phyloP scores from a whole-genome alignment of 2,329 filamentous ascomycete species.

The Paecilomyces fulvus region DNA sequence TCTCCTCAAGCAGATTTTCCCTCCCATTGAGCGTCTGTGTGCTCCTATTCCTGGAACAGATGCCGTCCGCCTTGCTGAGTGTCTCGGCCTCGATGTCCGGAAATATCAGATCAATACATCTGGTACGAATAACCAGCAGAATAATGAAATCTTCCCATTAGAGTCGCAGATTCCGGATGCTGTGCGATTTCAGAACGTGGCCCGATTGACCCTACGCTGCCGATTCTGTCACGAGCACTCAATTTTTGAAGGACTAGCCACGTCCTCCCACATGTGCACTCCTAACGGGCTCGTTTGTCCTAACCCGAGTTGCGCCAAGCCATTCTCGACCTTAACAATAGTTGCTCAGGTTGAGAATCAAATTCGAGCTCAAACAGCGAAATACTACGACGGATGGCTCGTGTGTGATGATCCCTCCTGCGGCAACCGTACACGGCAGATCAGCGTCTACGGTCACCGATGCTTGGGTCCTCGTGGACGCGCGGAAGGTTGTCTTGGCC shows the following conservation, averaged over 20 bases:
- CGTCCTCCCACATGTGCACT: constrained; percentile 52
- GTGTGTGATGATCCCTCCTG: constrained; percentile 85
- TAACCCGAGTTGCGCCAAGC: constrained; percentile 51
- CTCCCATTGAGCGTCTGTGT: constrained; percentile 93
- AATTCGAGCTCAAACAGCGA: constrained; percentile 66
- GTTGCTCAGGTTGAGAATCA: constrained; percentile 82
- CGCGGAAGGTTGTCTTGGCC: constrained; percentile 72
- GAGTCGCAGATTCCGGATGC: constrained; percentile 92
- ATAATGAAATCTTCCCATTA: constrained; percentile 74
- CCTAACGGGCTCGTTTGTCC: constrained; percentile 69
- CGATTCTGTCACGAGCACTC: constrained; percentile 66
- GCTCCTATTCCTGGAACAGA: constrained; percentile 93
- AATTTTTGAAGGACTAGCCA: constrained; percentile 66
- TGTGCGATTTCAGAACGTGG: constrained; percentile 76
- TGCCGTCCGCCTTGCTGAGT: constrained; percentile 79
- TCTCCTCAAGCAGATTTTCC: constrained; percentile 95
- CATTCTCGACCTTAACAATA: constrained; percentile 62
- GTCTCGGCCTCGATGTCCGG: constrained; percentile 79
- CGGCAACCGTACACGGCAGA: constrained; percentile 77
- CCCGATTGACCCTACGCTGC: constrained; percentile 69
- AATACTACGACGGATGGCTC: constrained; percentile 90
- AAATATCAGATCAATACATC: constrained; percentile 70
- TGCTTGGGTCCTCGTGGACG: constrained; percentile 83
- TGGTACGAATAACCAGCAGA: constrained; percentile 42
- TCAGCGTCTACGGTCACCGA: constrained; percentile 83